Percentiles rank a stretch among this genome's conserved stretches.
phyloP scores from a whole-genome alignment of 2,329 filamentous ascomycete species.

The Talaromyces marneffei region DNA sequence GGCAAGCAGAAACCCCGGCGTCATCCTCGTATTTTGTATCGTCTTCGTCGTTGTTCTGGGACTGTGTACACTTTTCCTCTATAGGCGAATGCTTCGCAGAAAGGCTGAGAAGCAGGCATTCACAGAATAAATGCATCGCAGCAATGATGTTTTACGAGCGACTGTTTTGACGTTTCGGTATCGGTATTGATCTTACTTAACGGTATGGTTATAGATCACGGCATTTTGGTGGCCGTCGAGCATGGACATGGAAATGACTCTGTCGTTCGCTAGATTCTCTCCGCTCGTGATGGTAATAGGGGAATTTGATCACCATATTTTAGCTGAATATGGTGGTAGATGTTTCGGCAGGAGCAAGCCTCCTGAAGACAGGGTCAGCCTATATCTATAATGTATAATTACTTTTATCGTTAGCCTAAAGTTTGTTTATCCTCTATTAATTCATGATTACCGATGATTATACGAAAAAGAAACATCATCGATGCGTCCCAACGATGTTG shows the following conservation, averaged over 20 bases:
- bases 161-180: background rate
- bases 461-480: too few species aligned
- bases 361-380: background rate
- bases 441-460: too few species aligned
- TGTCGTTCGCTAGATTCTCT: background rate
- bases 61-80: slow-evolving; percentile 47
- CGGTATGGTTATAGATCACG: background rate
- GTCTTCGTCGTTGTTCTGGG: slow-evolving; percentile 52
- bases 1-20: slow-evolving; percentile 53
- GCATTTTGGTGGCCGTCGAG: background rate
- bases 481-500: too few species aligned
- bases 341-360: background rate
- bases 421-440: too few species aligned
- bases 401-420: background rate
- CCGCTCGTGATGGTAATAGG: background rate
- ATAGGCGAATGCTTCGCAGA: slow-evolving; percentile 37
- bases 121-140: background rate
- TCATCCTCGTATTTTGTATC: slow-evolving; percentile 58
- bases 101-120: slow-evolving; percentile 23
- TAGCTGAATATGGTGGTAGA: background rate
- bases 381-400: slow-evolving; percentile 1
- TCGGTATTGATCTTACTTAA: background rate
- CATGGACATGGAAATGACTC: too few species aligned
- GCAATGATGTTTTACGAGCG: background rate
- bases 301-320: background rate